Evolutionary conservation across 2,329 filamentous ascomycete genomes (phyloP), one percentile per base, ranked within the genome.

Genomic region (Beauveria sp.): DNA sequence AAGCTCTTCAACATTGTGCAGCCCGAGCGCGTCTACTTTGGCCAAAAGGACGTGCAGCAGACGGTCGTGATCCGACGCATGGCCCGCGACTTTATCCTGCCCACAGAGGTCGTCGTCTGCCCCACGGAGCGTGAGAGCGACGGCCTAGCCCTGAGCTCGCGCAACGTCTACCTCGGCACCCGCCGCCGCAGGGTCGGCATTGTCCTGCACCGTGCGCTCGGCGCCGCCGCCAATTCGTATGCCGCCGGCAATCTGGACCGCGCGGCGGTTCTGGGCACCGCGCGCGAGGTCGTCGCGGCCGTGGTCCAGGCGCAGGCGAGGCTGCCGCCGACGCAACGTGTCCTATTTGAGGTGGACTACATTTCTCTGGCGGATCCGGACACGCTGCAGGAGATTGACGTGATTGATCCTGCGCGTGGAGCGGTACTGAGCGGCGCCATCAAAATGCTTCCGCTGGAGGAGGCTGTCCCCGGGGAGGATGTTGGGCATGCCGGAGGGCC

Each of bases 21-120:
- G 69, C 87, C 89, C 0, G 87, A 91, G 63, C 80, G 83, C 5
- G 89, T 89, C 22, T 93, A 96, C 76, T 97, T 99, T 78, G 95
- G 95, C 4, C 95, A 98, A 75, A 99, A 99, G 77, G 95, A 99
- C 73, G 86, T 97, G 22, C 95, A 99, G 79, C 95, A 99, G 76
- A 96, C 92, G 0, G 90, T 96, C 20, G 84, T 99, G 12, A 90
- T 99, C 69, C 87, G 85, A 69, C 86, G 89, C 50, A 87, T 99
- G 84, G 89, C 97, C 38, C 82, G 86, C 66, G 95, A 99, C 74
- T 93, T 99, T 66, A 86, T 92, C 72, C 74, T 98, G 46, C 85
- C 90, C 45, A 89, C 86, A 3, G 79, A 89, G 24, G 85, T 98
- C 9, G 81, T 87, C 38, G 82, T 98, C 60, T 85, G 88, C 6